A percentile compares a stretch with the other conserved stretches of the same genome.
Conservation (phyloP, 331 rosid genomes). For the Malus hybrid region DNA sequence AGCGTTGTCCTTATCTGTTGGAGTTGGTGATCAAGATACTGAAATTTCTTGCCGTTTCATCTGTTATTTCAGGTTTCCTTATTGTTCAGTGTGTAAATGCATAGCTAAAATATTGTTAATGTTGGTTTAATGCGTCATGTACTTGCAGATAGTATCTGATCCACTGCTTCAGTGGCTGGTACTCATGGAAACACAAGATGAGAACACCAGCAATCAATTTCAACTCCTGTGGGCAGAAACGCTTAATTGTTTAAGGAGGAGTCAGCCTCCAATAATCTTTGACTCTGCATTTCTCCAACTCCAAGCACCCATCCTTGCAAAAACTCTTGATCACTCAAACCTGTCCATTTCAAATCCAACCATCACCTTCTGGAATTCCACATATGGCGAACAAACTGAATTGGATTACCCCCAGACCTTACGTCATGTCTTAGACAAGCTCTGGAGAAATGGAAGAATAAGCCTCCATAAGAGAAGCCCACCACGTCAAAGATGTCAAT, state of each 20-base stretch:
- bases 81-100: background rate
- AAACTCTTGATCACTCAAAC: slow-evolving; percentile 62
- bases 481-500: slow-evolving; percentile 35
- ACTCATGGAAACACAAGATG: slow-evolving; percentile 33
- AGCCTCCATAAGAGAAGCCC: slow-evolving; percentile 61
- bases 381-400: slow-evolving; percentile 50
- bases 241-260: slow-evolving; percentile 37
- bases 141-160: slow-evolving; percentile 45
- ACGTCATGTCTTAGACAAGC: slow-evolving; percentile 60
- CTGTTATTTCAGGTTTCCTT: background rate
- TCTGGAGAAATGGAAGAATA: slow-evolving; percentile 51
- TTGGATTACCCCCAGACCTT: slow-evolving; percentile 57
- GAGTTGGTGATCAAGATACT: background rate
- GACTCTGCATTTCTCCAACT: slow-evolving; percentile 59
- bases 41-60: slow-evolving; percentile 28
- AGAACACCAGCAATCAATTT: slow-evolving; percentile 25
- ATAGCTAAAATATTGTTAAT: background rate
- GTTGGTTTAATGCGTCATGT: background rate
- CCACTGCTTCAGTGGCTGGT: slow-evolving; percentile 66
- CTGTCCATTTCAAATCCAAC: slow-evolving; percentile 60
- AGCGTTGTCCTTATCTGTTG: background rate
- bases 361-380: slow-evolving; percentile 67
- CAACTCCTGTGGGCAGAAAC: slow-evolving; percentile 56
- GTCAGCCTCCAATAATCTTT: slow-evolving; percentile 51
- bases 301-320: slow-evolving; percentile 51